Evolutionary conservation across 192 early-diverging fungal genomes (phyloP).

Genomic region (Umbelopsis vinacea): DNA sequence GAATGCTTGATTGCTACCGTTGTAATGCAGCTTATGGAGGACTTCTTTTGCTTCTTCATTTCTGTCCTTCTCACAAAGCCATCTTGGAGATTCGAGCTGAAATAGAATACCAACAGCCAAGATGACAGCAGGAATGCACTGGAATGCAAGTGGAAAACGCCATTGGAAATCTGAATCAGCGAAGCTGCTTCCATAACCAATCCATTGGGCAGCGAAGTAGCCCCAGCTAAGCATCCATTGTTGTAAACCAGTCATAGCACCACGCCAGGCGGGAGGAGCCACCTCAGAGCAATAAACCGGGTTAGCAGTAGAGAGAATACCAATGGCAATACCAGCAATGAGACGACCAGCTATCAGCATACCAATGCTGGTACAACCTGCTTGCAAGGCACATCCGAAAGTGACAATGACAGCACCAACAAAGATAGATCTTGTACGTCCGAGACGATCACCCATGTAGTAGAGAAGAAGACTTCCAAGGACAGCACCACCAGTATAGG

Average conservation of each 20-base stretch:
- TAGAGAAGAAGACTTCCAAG: conserved; percentile 56
- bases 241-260: conserved; percentile 68
- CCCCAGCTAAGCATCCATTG: conserved; percentile 54
- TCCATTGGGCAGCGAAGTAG: conserved; percentile 49
- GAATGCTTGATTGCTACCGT: conserved; percentile 40
- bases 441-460: conserved; percentile 55
- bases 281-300: conserved; percentile 66
- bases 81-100: conserved; percentile 77
- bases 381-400: conserved; percentile 67
- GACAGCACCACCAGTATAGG: conserved; percentile 61
- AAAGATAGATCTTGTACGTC: conserved; percentile 61
- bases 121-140: conserved; percentile 67
- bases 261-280: conserved; percentile 64
- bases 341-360: conserved; percentile 68
- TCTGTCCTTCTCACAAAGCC: conserved; percentile 62
- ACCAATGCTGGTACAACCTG: conserved; percentile 44
- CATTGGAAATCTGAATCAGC: conserved; percentile 48
- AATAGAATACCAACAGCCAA: conserved; percentile 63
- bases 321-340: conserved; percentile 71
- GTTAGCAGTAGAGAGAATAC: conserved; percentile 57
- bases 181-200: conserved; percentile 44
- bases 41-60: conserved; percentile 59
- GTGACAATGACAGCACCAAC: conserved; percentile 55
- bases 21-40: conserved; percentile 56
- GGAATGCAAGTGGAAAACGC: conserved; percentile 72